Base-by-base conservation (phyloP, 2,329 filamentous ascomycete genomes). In the Penicillium sp. region DNA sequence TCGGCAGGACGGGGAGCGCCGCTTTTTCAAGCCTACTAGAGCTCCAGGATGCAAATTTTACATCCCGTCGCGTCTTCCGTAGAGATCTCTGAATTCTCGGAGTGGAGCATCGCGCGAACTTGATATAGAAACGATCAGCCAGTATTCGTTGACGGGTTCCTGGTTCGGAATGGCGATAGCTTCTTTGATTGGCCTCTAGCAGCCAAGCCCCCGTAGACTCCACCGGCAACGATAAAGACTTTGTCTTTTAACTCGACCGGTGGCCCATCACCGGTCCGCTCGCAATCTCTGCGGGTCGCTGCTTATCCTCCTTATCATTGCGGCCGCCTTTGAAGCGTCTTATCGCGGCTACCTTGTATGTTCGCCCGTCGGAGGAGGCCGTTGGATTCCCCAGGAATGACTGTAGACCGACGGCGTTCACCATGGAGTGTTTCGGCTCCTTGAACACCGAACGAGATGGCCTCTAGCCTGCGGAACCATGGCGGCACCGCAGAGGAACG, bases 111-210 rank as follows among this genome's bases (percentile, higher is more conserved):
- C n/a, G 6, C 18, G 22, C 9, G 22, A 46, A 4, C 53, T 43
- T 25, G 22, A 53, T 44, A 13, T 4, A 51, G 56, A 25, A 57
- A 28, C 18, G 55, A 57, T 55, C 53, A 22, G 43, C 53, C 24
- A 6, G 4, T 1, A 5, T 28, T 41, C 33, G 20, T 45, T 22
- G 40, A 54, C 35, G 22, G 49, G 22, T 5, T 30, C 20, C 43
- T 36, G 44, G 46, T 51, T 31, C 39, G 38, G 22, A 16, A 46
- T 46, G 40, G 31, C 43, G 44, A 50, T 43, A 28, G 44, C 27
- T 16, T 24, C 18, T 41, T 27, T 55, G 52, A 57, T 57, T 57
- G 53, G 55, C 38, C 22, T 49, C 14, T 16, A 36, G 48, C 47
- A 42, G 52, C 24, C 46, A 44, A 48, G 49, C 49, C 46, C 46